A percentile compares a stretch with the other conserved stretches of the same genome.
Evolutionary conservation across 1,284 basidiomycete species (phyloP).

Genomic region (Pseudozyma hubeiensis): DNA sequence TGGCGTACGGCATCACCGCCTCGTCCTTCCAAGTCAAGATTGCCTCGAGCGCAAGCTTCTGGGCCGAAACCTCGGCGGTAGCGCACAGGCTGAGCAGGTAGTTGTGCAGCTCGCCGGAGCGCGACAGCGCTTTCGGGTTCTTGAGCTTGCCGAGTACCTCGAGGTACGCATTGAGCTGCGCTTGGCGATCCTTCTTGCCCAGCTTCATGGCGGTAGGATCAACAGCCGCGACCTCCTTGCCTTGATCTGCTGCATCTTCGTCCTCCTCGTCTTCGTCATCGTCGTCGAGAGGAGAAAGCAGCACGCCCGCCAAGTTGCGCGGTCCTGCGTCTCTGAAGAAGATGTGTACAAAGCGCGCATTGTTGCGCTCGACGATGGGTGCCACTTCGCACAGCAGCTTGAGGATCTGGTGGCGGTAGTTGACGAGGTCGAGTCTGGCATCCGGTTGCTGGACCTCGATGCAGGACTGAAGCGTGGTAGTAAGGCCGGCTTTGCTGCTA

Average conservation of each 20-base stretch:
- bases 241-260: neutral
- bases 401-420: constrained; percentile 62
- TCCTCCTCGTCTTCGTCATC: constrained; percentile 46
- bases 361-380: constrained; percentile 55
- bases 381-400: constrained; percentile 50
- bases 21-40: constrained; percentile 85
- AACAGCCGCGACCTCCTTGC: constrained; percentile 11
- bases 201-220: constrained; percentile 34
- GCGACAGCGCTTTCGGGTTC: constrained; percentile 87
- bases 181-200: constrained; percentile 46
- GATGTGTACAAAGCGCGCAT: constrained; percentile 50
- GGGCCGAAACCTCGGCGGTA: constrained; percentile 84
- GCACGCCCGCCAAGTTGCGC: constrained; percentile 40
- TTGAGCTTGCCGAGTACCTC: constrained; percentile 87
- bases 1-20: constrained; percentile 76
- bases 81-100: constrained; percentile 84
- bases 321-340: constrained; percentile 56
- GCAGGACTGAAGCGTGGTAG: constrained; percentile 35
- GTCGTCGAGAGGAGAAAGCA: constrained; percentile 37
- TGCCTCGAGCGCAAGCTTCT: constrained; percentile 82
- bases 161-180: constrained; percentile 73
- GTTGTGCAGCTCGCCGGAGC: constrained; percentile 76
- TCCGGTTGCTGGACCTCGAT: constrained; percentile 43
- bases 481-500: constrained; percentile 8
- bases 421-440: constrained; percentile 57